Evolutionary conservation across 257 asterid genomes (phyloP), one percentile per base, ranked within the genome.

Genomic region (Solanum pinnatisectum): DNA sequence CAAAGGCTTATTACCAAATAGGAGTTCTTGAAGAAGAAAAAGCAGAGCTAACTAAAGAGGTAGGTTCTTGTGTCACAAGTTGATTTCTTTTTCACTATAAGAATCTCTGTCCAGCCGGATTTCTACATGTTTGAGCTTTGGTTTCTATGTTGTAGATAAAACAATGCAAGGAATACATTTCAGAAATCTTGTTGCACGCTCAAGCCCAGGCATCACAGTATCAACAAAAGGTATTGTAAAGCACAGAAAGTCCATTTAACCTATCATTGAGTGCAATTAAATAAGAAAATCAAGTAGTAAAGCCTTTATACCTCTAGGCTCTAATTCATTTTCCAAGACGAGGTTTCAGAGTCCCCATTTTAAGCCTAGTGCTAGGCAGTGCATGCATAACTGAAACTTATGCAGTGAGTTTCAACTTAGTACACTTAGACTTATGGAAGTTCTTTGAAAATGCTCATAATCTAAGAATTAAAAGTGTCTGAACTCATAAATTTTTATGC

Each of bases 151-250:
- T 91, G 93, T 91, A 96, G 98, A 92, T 96, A 84, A 92, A 90
- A 90, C 98, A 92, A 88, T 90, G 91, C 90, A 93, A 93, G 87
- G 95, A 90, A 78, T 94, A 95, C 89, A 91, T 94, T 87, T 91
- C 98, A 88, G 99, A 95, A 92, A 91, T 95, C 84, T 89, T 94
- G 76, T 85, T 95, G 95, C 99, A 95, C 84, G 93, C 97, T 89
- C 98, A 96, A 91, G 98, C 99, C 81, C 99, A 96, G 90, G 94
- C 99, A 89, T 91, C 93, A 42, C 98, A 94, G 90, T 96, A 94
- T 91, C 98, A 96, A 88, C 93, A 94, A 82, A 95, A 92, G 99
- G 99, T 96, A 92, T 42, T 76, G 65, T 78, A 32, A 44, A 87
- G 56, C 35, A 36, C 42, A 25, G 85, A 33, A 79, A 79, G 85